These are phyloP conservation scores for Emergomyces africanus DNA, from an alignment of 2,329 filamentous ascomycete genomes.

Conservation along the genomic window DNA sequence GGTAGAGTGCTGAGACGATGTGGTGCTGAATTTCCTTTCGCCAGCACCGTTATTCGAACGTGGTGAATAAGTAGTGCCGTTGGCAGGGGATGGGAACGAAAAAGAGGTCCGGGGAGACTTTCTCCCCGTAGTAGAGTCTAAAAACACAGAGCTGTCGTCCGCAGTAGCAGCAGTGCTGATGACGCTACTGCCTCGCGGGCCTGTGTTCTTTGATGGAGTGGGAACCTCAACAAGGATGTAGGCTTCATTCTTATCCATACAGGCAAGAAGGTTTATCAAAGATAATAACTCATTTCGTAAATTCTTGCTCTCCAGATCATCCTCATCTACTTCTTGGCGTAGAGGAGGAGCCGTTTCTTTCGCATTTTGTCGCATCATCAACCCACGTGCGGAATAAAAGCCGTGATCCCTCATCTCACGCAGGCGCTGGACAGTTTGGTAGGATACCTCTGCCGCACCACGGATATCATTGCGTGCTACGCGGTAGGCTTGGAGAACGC, in stretches of 20 bases:
- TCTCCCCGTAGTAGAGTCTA: neutral
- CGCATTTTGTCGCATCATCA: constrained; percentile 25
- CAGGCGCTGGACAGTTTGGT: constrained; percentile 43
- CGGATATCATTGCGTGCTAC: constrained; percentile 76
- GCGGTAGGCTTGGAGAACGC: constrained; percentile 84
- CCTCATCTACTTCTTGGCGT: constrained; percentile 21
- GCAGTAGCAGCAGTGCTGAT: constrained; percentile 2
- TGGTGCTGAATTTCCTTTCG: neutral
- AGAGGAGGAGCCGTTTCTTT: constrained; percentile 18
- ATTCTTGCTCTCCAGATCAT: constrained; percentile 40
- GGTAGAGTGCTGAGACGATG: neutral
- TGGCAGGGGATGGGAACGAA: neutral
- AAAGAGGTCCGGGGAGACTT: constrained; percentile 1
- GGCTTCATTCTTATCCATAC: constrained; percentile 66
- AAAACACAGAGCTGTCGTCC: neutral
- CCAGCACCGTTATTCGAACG: neutral
- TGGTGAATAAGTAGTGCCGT: neutral
- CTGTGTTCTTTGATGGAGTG: neutral
- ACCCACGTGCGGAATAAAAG: constrained; percentile 14
- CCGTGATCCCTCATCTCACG: constrained; percentile 23
- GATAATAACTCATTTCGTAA: constrained; percentile 63
- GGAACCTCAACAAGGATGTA: constrained; percentile 48
- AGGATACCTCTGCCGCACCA: constrained; percentile 50
- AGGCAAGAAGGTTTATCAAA: constrained; percentile 84
- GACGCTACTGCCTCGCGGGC: neutral